phyloP scores from a whole-genome alignment of 176 grass and related monocot genomes.

The Triticum turgidum region DNA sequence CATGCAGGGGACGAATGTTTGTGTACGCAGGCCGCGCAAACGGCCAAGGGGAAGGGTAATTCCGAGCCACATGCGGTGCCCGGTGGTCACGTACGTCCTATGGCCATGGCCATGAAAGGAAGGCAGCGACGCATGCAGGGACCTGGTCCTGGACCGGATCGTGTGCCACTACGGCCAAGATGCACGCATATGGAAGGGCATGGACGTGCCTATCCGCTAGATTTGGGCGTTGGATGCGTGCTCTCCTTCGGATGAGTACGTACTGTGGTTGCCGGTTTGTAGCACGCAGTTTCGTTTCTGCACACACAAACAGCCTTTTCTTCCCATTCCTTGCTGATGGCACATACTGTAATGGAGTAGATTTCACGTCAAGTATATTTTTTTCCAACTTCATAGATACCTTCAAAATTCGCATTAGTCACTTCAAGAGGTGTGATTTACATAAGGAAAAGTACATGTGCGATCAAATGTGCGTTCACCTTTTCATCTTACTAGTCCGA shows the following conservation, averaged over 20 bases:
- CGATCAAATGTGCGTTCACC: no score
- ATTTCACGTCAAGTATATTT: no score
- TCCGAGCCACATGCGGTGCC: slow-evolving; percentile 8
- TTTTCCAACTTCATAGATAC: no score
- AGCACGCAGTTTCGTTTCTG: no score
- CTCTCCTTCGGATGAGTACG: background rate
- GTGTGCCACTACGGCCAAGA: background rate
- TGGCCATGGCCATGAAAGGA: background rate
- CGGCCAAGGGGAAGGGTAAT: background rate
- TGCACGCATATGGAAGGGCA: no score
- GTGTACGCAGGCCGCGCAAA: background rate
- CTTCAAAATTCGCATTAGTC: no score
- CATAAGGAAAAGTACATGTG: no score
- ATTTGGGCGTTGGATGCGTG: background rate
- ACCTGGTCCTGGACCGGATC: background rate
- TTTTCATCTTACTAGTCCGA: no score
- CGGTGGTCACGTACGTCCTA: slow-evolving; percentile 14
- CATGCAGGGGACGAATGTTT: background rate
- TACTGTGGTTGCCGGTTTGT: background rate
- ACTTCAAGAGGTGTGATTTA: no score
- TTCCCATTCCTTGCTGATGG: no score
- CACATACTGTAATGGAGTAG: no score
- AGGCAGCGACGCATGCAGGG: slow-evolving; percentile 10
- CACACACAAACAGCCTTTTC: no score
- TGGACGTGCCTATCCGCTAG: background rate